Percentiles rank a stretch among this genome's conserved stretches.
Evolutionary conservation across 2,329 filamentous ascomycete species (phyloP).

Genomic region (Trichoderma harzianum): DNA sequence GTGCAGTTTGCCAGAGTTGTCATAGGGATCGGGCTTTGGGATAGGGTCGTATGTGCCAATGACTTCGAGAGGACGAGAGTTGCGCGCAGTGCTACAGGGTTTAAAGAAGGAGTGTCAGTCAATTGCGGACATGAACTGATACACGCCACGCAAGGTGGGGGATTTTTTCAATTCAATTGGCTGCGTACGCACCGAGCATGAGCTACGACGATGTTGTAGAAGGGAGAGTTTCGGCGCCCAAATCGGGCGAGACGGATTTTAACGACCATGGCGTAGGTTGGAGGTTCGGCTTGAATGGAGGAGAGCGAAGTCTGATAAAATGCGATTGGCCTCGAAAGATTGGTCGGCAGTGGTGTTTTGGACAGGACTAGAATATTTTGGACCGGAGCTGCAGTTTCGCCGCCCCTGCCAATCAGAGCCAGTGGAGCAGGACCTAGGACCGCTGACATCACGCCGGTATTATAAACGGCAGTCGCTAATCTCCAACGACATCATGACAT

Average conservation of each 20-base stretch:
- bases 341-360: background rate
- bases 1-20: constrained; percentile 62
- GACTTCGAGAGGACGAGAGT: constrained; percentile 88
- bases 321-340: background rate
- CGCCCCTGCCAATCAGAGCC: constrained; percentile 34
- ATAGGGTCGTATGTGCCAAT: constrained; percentile 74
- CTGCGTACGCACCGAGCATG: constrained; percentile 68
- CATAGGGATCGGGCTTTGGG: constrained; percentile 60
- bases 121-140: background rate
- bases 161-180: background rate
- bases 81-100: constrained; percentile 64
- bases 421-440: background rate
- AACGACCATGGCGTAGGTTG: constrained; percentile 67
- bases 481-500: constrained; percentile 17
- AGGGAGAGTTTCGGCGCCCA: constrained; percentile 79
- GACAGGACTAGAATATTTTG: constrained; percentile 21
- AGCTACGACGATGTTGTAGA: constrained; percentile 96
- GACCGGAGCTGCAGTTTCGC: constrained; percentile 36
- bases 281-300: background rate
- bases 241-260: constrained; percentile 93
- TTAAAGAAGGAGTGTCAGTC: constrained; percentile 30
- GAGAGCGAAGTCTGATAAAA: background rate
- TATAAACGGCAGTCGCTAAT: background rate
- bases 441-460: constrained; percentile 16
- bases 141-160: background rate